Evolutionary conservation across 164 flowering plant species (phyloP), one percentile per base, ranked within the genome.

Genomic region (Annona cherimola): DNA sequence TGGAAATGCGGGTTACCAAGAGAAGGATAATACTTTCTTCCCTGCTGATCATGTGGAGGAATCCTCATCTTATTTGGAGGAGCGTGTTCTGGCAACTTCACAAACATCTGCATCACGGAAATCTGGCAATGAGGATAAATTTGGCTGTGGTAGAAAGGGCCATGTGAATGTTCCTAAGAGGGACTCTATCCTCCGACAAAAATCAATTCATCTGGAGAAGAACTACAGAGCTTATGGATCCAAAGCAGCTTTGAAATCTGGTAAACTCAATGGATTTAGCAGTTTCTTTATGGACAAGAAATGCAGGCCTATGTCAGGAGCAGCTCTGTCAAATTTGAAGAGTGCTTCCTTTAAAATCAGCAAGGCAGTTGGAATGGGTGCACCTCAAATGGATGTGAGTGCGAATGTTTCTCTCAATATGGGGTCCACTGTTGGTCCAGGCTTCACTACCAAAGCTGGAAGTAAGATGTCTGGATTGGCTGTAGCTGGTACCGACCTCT

Each of bases 141-240:
- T 78, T 64, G 77, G 59, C 46, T 16, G 44, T 12, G 76, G 86
- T 74, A 83, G 86, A 81, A 94, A 86, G 80, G 78, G 80, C 26
- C 83, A 80, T 70, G 81, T 89, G 40, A 76, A 76, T 63, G 81
- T 78, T 67, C 63, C 86, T 5, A 94, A 86, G 81, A 87, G 90
- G 80, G 97, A 94, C 42, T 85, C 84, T 68, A 78, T 86, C 45
- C 84, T 86, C 74, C 81, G 96, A 26, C 98, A 92, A 70, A 90
- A 90, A 79, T 79, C 90, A 42, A 77, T 87, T 79, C 97, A 88
- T 80, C 62, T 84, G 55, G 99, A 91, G 75, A 93, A 88, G 83
- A 80, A 67, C 73, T 80, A 82, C 70, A 84, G 91, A 40, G 81
- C 90, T 14, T 83, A 86, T 76, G 91, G 89, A 61, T 73, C 87